These are phyloP conservation scores for Pouteria glomerata DNA, from an alignment of 148 eudicot species.

Conservation along the genomic window DNA sequence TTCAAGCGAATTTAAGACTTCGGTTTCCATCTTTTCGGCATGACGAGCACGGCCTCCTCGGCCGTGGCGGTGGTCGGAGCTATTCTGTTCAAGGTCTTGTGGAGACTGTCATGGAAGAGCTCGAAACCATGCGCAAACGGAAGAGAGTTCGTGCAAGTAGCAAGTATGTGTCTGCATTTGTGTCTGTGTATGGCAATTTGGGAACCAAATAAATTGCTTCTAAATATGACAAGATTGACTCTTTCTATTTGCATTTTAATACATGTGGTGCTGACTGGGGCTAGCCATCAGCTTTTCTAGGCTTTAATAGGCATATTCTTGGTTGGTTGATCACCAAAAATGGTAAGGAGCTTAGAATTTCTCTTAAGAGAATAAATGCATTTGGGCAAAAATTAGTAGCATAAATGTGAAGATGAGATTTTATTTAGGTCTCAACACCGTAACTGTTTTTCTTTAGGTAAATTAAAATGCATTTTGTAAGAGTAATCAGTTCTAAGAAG, in stretches of 20 bases:
- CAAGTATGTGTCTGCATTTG: conserved; percentile 29
- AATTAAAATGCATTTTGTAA: not conserved
- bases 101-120: conserved; percentile 49
- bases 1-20: conserved; percentile 10
- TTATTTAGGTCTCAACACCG: too few relatives aligned
- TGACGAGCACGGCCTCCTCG: not conserved
- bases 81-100: conserved; percentile 33
- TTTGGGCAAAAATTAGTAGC: not conserved
- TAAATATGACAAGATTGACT: not conserved
- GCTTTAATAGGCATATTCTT: not conserved
- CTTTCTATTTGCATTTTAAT: not conserved
- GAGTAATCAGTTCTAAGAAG: too few relatives aligned
- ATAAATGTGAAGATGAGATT: not conserved
- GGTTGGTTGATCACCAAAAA: not conserved
- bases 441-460: not conserved
- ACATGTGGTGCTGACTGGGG: not conserved
- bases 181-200: not conserved
- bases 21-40: conserved; percentile 12
- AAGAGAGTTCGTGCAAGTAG: conserved; percentile 26
- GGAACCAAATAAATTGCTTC: not conserved
- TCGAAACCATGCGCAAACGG: conserved; percentile 25
- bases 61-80: conserved; percentile 15
- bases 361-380: not conserved
- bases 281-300: not conserved
- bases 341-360: not conserved